phyloP scores from a whole-genome alignment of 2,329 filamentous ascomycete species.

The Paracamarosporium sp. region DNA sequence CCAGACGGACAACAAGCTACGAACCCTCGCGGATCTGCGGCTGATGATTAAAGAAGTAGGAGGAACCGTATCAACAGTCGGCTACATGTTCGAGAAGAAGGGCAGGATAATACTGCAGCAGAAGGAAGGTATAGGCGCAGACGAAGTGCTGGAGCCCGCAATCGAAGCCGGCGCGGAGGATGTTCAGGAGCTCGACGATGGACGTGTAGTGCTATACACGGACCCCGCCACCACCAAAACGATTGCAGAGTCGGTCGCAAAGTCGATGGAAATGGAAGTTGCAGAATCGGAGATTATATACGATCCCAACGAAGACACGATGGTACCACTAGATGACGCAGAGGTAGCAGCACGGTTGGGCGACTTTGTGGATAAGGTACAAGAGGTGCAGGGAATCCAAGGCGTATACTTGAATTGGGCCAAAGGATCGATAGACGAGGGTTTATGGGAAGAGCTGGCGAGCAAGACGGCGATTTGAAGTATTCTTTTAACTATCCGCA shows the following conservation, averaged over 20 bases:
- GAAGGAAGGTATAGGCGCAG: conserved; percentile 62
- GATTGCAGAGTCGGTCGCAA: conserved; percentile 69
- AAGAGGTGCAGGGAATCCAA: conserved; percentile 78
- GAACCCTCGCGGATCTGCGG: conserved; percentile 76
- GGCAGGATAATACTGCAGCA: conserved; percentile 76
- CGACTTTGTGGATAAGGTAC: conserved; percentile 65
- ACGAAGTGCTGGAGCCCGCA: conserved; percentile 79
- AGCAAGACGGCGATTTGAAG: conserved; percentile 44
- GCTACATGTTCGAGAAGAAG: conserved; percentile 84
- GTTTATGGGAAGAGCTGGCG: conserved; percentile 47
- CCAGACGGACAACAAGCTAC: conserved; percentile 81
- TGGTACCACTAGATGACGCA: conserved; percentile 66
- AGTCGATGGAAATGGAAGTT: conserved; percentile 70
- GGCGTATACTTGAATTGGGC: conserved; percentile 76
- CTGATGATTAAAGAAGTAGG: conserved; percentile 73
- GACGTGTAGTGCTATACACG: conserved; percentile 73
- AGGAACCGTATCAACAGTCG: conserved; percentile 74
- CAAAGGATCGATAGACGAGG: conserved; percentile 48
- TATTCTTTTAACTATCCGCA: conserved; percentile 3
- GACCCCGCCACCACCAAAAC: conserved; percentile 69
- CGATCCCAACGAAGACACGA: conserved; percentile 81
- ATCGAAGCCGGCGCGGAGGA: conserved; percentile 85
- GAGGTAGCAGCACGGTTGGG: conserved; percentile 64
- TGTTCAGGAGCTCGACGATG: conserved; percentile 69
- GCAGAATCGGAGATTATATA: conserved; percentile 82